Evolutionary conservation across 345 rosid species (phyloP).

Genomic region (Rhodamnia rubescens): DNA sequence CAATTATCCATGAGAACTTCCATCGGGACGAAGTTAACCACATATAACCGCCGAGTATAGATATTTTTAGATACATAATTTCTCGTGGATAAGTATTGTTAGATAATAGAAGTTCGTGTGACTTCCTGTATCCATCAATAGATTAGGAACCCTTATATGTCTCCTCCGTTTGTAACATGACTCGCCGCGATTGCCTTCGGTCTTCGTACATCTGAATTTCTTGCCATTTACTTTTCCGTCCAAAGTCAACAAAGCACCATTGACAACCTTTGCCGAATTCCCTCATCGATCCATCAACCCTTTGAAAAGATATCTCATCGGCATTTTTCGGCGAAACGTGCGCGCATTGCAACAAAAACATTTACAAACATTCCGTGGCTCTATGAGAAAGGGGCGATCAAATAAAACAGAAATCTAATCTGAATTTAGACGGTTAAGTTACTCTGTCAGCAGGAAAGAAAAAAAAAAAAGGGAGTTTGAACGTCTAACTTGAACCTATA

Average conservation of each 20-base stretch:
- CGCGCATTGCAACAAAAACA: background rate
- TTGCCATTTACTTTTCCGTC: rapidly evolving
- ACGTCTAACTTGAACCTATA: background rate
- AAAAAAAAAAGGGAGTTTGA: rapidly evolving
- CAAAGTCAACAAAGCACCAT: background rate
- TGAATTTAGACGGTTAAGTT: background rate
- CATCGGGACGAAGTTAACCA: background rate
- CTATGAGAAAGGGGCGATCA: background rate
- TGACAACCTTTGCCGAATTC: background rate
- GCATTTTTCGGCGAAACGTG: background rate
- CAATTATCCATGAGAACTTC: no score
- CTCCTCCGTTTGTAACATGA: rapidly evolving
- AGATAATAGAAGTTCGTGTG: rapidly evolving
- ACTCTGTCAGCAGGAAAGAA: background rate
- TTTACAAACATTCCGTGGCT: no score
- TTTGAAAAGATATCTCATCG: background rate
- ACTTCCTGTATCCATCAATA: rapidly evolving
- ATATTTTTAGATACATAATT: background rate
- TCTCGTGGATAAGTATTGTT: rapidly evolving
- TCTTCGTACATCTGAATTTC: rapidly evolving
- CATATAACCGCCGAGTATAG: rapidly evolving
- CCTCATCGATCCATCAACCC: rapidly evolving
- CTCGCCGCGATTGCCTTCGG: rapidly evolving
- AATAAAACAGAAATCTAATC: background rate
- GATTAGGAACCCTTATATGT: background rate